Percentiles rank a stretch among this genome's conserved stretches.
Evolutionary conservation across 345 rosid species (phyloP).

Genomic region (Boechera stricta): DNA sequence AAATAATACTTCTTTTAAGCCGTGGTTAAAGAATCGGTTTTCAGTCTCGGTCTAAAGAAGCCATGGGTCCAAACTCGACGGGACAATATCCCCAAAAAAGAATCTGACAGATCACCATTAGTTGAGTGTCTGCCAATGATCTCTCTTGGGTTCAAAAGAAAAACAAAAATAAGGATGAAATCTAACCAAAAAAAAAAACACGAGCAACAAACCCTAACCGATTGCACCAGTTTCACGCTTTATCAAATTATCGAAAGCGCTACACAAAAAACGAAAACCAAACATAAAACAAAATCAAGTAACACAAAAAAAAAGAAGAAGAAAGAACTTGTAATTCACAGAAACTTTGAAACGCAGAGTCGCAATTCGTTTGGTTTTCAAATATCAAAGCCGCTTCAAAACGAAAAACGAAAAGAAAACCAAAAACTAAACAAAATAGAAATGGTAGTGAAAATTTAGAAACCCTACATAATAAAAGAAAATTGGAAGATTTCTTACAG

Average conservation of each 20-base stretch:
- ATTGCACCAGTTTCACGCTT: no score
- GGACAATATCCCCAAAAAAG: not conserved
- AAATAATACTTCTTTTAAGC: not conserved
- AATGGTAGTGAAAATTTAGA: no score
- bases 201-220: no score
- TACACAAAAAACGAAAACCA: no score
- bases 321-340: not conserved
- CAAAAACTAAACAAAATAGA: not conserved
- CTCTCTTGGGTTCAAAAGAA: not conserved
- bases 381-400: not conserved
- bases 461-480: not conserved
- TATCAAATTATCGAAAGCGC: no score
- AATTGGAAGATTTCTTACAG: no score
- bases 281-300: no score
- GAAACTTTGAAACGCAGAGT: not conserved
- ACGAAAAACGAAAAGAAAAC: not conserved
- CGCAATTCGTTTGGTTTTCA: not conserved
- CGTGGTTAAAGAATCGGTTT: not conserved
- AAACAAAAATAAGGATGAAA: not conserved
- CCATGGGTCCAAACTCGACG: not conserved
- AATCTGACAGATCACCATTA: not conserved
- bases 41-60: not conserved
- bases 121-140: not conserved
- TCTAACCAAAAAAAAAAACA: not conserved
- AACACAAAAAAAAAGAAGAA: not conserved